A percentile compares a stretch with the other conserved stretches of the same genome.
phyloP scores from a whole-genome alignment of 2,329 filamentous ascomycete genomes.

The Talaromyces albobiverticillius region DNA sequence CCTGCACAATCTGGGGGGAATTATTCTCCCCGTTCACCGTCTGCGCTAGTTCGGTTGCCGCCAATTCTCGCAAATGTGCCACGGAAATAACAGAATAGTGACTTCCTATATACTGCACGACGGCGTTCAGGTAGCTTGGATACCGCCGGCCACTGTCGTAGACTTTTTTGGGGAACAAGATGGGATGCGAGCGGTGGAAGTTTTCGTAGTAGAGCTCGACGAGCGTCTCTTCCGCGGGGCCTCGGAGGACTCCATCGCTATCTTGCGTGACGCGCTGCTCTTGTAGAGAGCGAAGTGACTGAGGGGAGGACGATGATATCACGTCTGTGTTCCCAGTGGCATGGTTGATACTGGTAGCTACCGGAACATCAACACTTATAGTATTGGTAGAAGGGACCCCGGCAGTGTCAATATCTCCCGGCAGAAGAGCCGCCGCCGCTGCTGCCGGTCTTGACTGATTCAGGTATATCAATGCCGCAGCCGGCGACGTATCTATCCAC shows the following conservation, averaged over 20 bases:
- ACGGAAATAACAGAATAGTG: slow-evolving; percentile 11
- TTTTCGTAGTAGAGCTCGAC: slow-evolving; percentile 15
- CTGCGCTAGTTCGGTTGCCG: neutral
- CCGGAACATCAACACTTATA: neutral
- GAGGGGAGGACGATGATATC: neutral
- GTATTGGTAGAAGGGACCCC: neutral
- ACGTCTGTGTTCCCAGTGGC: neutral
- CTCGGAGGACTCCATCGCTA: neutral
- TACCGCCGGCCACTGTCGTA: slow-evolving; percentile 9
- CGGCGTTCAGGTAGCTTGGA: slow-evolving; percentile 8
- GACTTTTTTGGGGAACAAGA: slow-evolving; percentile 9
- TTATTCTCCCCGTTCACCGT: neutral
- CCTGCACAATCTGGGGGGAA: slow-evolving; percentile 7
- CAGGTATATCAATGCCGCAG: slow-evolving; percentile 4
- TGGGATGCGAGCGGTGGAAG: slow-evolving; percentile 11
- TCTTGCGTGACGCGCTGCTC: neutral
- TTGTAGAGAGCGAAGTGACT: slow-evolving; percentile 2
- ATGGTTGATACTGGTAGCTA: neutral
- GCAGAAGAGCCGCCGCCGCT: neutral
- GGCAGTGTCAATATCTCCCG: neutral
- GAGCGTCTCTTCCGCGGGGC: slow-evolving; percentile 2
- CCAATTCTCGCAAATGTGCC: neutral
- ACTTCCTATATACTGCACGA: slow-evolving; percentile 13
- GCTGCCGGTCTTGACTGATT: neutral
- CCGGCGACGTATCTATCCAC: slow-evolving; percentile 3